Evolutionary conservation across 148 eudicot species (phyloP).

Genomic region (Nepenthes gracilis): DNA sequence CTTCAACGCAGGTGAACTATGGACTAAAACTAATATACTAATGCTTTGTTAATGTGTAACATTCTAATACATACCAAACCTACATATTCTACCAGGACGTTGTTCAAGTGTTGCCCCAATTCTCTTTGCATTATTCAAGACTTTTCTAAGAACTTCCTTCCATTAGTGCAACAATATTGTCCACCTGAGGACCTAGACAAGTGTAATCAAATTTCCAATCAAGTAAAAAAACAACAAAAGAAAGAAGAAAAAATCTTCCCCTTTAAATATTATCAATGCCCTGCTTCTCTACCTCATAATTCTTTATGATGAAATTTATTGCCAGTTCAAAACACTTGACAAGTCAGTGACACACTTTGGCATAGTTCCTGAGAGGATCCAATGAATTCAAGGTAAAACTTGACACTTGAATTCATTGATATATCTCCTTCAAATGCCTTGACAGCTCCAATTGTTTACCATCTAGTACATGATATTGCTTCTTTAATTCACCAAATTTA

Average conservation of each 20-base stretch:
- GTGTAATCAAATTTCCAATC: conserved; percentile 5
- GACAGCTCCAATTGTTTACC: conserved; percentile 78
- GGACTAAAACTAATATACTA: too few relatives aligned
- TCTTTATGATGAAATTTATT: conserved; percentile 81
- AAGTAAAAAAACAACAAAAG: not conserved
- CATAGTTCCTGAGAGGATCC: not conserved
- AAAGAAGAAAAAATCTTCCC: conserved; percentile 52
- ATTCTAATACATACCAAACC: conserved; percentile 42
- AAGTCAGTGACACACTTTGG: conserved; percentile 7
- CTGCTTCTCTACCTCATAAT: conserved; percentile 81
- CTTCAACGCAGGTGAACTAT: too few relatives aligned
- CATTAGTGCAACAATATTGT: conserved; percentile 52
- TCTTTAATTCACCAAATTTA: conserved; percentile 69
- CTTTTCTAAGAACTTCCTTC: conserved; percentile 47
- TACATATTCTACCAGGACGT: conserved; percentile 67
- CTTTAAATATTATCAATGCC: conserved; percentile 47
- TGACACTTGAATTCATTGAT: conserved; percentile 76
- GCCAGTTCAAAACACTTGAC: conserved; percentile 42
- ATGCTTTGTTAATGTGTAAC: not conserved
- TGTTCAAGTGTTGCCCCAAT: conserved; percentile 34
- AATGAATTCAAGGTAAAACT: not conserved
- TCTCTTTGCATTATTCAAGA: conserved; percentile 62
- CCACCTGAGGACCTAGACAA: conserved; percentile 46
- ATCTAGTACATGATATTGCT: conserved; percentile 76
- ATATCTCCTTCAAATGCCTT: conserved; percentile 86